Evolutionary conservation across 2,329 filamentous ascomycete genomes (phyloP), one percentile per base, ranked within the genome.

Genomic region (Acrocalymma vagum): DNA sequence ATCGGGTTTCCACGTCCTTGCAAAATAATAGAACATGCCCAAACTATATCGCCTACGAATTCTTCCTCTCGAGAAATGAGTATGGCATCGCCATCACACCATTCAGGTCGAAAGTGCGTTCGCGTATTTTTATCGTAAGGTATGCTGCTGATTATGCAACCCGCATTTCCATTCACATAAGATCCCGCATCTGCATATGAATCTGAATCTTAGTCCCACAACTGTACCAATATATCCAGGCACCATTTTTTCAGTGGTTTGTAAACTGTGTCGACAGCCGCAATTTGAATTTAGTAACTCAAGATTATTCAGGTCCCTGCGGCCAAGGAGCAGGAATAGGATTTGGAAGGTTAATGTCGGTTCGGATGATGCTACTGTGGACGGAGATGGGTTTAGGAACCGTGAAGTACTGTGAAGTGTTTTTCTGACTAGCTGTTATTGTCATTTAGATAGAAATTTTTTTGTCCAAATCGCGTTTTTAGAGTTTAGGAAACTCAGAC

Each of bases 271-370:
- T 5, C n/a, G 27, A 38, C 15, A 15, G 5, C 9, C 4, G n/a
- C 16, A 38, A 25, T 6, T 9, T 3, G 4, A 16, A n/a, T 8
- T 14, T 21, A 13, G 9, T 10, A 11, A 24, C 16, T 16, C 14
- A 18, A 37, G 29, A 24, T 23, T 13, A 13, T 11, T 5, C 22
- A 14, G 2, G 20, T 39, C 30, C 17, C 14, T 24, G 17, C 30
- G 42, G 20, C 33, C 30, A 23, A 54, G 44, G 16, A 51, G 32
- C 33, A 41, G 18, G 38, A 48, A 40, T 13, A 38, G 38, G 18
- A 49, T 45, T 20, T 37, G 29, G 8, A 54, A 18, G 4, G 35
- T 29, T 9, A 45, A 27, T 8, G 27, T 38, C 15, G 25, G 6
- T 9, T 21, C 20, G n/a, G 27, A 28, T 36, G 33, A 9, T 28